Conservation (phyloP, 2,329 filamentous ascomycete genomes). For the Colletotrichum chlorophyti region DNA sequence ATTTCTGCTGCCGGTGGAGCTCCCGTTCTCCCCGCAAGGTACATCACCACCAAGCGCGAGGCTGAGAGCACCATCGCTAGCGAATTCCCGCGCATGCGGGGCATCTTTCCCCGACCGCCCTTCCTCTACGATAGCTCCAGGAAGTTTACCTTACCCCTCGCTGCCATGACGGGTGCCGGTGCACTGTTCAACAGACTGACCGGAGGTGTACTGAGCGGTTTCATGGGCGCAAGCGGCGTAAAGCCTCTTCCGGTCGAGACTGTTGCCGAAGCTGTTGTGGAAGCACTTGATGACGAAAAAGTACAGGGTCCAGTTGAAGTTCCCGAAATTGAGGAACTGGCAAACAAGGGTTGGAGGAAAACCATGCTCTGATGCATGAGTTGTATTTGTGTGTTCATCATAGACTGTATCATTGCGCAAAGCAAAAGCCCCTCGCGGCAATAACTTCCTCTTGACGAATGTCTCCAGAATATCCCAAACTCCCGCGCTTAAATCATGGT, state of each 20-base stretch:
- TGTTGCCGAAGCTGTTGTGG: constrained; percentile 88
- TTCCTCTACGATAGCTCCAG: constrained; percentile 90
- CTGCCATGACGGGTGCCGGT: constrained; percentile 76
- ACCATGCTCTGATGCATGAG: constrained; percentile 73
- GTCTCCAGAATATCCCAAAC: background rate
- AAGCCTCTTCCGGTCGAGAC: constrained; percentile 89
- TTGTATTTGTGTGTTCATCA: constrained; percentile 11
- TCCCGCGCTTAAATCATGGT: constrained; percentile 78
- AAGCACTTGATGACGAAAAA: constrained; percentile 78
- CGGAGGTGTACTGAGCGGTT: constrained; percentile 74
- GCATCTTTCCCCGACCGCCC: constrained; percentile 82
- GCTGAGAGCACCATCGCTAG: constrained; percentile 80
- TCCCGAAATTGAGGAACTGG: constrained; percentile 80
- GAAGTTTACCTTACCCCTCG: constrained; percentile 83
- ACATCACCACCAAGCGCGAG: constrained; percentile 90
- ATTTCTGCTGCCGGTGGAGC: constrained; percentile 89
- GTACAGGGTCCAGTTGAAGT: constrained; percentile 80
- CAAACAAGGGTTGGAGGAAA: constrained; percentile 85
- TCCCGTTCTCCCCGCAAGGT: constrained; percentile 82
- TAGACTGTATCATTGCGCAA: constrained; percentile 40
- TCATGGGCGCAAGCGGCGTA: constrained; percentile 82
- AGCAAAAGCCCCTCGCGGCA: background rate
- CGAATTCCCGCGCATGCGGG: constrained; percentile 77
- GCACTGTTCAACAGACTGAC: constrained; percentile 79
- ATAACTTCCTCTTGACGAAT: background rate